Evolutionary conservation across 768 basidiomycete species (phyloP), one percentile per base, ranked within the genome.

Genomic region (Tubosaeta sp.): DNA sequence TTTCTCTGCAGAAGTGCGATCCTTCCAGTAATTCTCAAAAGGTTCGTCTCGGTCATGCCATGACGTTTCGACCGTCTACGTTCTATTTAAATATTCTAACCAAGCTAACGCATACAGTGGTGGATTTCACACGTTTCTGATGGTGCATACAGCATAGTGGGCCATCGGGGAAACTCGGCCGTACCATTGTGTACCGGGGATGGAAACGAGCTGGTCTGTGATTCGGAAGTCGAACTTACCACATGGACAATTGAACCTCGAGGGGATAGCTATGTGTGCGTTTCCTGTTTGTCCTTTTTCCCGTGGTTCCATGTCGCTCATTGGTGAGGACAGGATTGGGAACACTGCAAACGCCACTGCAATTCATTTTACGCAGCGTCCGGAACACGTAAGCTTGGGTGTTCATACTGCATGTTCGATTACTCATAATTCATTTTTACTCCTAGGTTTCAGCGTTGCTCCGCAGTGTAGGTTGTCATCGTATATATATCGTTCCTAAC

Each of bases 331-430:
- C 40, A 49, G 48, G 40, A 32, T 49, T 2, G 48, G 48, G 18
- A 57, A 55, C 32, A 44, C 44, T 29, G 43, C 12, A 16, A 47
- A 48, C n/a, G 54, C 56, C n/a, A 55, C 46, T 2, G 49, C 44
- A 3, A 34, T 57, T 18, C 42, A 57, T 13, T 24, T 44, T 11
- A 21, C 48, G 22, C 48, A 42, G 24, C 48, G 48, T 5, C 48
- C 48, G 3, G 21, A 14, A 11, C 48, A 14, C 19, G 55, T 57
- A 42, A 49, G 48, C 12, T 3, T 13, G 5, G 16, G 7, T 14
- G n/a, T 25, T 32, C 25, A 29, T 5, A 18, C 22, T 24, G 9
- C 12, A 14, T 51, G 22, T 6, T 11, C 11, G 21, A 9, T 16
- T 3, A 21, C 40, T 53, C 21, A 46, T 5, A 22, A 40, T 40